Base-by-base conservation (phyloP, 257 asterid genomes). In the Voacanga thouarsii region DNA sequence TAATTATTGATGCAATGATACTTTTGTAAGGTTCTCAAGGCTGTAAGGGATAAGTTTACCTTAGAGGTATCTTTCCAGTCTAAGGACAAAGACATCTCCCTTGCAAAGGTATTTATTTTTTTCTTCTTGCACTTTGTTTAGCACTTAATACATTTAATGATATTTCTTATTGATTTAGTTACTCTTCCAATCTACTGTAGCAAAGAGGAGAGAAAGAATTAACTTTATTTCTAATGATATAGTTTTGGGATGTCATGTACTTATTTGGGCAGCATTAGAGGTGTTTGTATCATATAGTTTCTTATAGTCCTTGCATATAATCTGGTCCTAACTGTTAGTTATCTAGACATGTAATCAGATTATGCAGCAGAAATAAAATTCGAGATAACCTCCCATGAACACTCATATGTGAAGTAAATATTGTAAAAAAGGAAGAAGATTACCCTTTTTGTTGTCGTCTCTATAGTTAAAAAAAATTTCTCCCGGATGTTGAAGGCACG, bases 11-110 rank as follows among this genome's bases (percentile, higher is more conserved):
- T 81, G 55, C n/a, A 39, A 1, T 28, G 49, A 57, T 6, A 51
- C 16, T 59, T 51, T 44, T 77, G 56, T 70, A 89, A 94, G 99
- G 89, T 86, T 15, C 89, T 87, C 77, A 87, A 87, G 80, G 90
- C 86, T 83, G 92, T 97, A 55, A 86, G 99, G 83, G 89, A 88
- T 75, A 87, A 91, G 77, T 94, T 89, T 82, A 89, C 92, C 9
- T 76, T 75, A 60, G 99, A 92, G 91, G 91, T 92, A 79, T 89
- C 97, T 71, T 91, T 90, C 85, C 92, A 84, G 88, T 85, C 95
- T 43, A 90, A 90, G 85, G 98, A 91, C 87, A 94, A 86, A 79
- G 96, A 94, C 85, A 85, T 94, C 86, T 92, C 97, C 28, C 94
- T 94, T 53, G 92, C 97, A 53, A 91, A 94, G 97, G 99, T 94